phyloP scores from a whole-genome alignment of 805 yeast genomes.

The baker's yeast (Saccharomyces cerevisiae) region DNA sequence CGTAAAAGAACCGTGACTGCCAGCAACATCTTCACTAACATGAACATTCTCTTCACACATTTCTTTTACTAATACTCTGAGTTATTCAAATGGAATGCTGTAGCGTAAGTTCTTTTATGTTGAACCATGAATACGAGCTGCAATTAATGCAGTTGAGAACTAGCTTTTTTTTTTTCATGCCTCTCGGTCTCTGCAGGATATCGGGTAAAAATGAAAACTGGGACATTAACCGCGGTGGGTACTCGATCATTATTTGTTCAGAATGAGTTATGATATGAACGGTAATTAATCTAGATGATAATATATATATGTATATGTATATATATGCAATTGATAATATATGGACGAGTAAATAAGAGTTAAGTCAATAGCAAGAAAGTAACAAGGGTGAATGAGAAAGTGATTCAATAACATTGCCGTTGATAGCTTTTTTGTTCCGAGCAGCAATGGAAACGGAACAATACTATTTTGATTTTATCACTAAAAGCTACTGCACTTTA shows the following conservation, averaged over 20 bases:
- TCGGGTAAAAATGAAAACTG: background rate
- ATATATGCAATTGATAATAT: background rate
- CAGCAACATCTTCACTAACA: background rate
- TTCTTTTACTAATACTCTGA: background rate
- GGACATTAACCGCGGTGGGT: background rate
- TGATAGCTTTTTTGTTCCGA: background rate
- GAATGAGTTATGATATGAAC: background rate
- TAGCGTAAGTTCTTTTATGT: background rate
- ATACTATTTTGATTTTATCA: background rate
- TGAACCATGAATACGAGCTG: background rate
- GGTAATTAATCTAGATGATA: background rate
- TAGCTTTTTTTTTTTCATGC: background rate
- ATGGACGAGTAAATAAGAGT: background rate
- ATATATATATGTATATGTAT: background rate
- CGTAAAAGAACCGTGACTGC: background rate
- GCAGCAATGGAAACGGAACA: background rate
- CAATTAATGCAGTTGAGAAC: background rate
- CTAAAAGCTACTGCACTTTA: background rate
- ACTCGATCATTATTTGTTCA: background rate
- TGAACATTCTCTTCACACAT: background rate
- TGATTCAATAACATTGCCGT: background rate
- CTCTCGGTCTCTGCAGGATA: background rate
- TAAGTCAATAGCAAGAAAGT: background rate
- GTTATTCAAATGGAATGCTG: background rate
- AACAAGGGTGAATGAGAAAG: background rate